Percentiles rank a stretch among this genome's conserved stretches.
These are phyloP conservation scores for Oryza officinalis DNA, from an alignment of 176 grass and related monocot species.

Conservation along the genomic window DNA sequence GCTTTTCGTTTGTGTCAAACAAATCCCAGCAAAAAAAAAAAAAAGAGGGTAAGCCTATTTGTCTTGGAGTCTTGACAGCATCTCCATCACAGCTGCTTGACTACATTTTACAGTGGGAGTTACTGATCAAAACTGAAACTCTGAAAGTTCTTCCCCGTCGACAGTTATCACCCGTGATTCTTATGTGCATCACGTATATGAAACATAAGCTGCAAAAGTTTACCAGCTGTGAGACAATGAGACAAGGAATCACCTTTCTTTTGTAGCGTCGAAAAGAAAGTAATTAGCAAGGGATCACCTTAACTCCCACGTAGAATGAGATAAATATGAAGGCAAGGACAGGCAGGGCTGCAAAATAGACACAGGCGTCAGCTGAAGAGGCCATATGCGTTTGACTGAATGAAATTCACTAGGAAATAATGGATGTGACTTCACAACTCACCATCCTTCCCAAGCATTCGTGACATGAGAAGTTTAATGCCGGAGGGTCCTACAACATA, in stretches of 20 bases:
- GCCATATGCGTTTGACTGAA: neutral
- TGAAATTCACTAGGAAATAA: neutral
- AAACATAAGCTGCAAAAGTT: slow-evolving; percentile 82
- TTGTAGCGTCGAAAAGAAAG: neutral
- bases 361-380: slow-evolving; percentile 32
- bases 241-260: neutral
- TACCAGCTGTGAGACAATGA: slow-evolving; percentile 34
- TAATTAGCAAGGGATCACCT: slow-evolving; percentile 56
- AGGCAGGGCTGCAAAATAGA: slow-evolving; percentile 50
- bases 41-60: neutral
- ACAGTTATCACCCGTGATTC: slow-evolving; percentile 12
- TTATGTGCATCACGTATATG: slow-evolving; percentile 60
- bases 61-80: neutral
- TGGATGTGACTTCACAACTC: slow-evolving; percentile 28
- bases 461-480: slow-evolving; percentile 64
- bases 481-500: slow-evolving; percentile 82
- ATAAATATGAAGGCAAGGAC: slow-evolving; percentile 58
- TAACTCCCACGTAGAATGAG: slow-evolving; percentile 83
- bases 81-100: neutral
- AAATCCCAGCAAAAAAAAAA: neutral
- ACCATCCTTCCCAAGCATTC: slow-evolving; percentile 71
- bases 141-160: neutral
- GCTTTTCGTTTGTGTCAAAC: neutral
- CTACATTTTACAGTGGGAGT: neutral
- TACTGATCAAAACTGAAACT: neutral